Base-by-base conservation (phyloP, 495 filamentous ascomycete species). In the Aspergillus nanangensis region DNA sequence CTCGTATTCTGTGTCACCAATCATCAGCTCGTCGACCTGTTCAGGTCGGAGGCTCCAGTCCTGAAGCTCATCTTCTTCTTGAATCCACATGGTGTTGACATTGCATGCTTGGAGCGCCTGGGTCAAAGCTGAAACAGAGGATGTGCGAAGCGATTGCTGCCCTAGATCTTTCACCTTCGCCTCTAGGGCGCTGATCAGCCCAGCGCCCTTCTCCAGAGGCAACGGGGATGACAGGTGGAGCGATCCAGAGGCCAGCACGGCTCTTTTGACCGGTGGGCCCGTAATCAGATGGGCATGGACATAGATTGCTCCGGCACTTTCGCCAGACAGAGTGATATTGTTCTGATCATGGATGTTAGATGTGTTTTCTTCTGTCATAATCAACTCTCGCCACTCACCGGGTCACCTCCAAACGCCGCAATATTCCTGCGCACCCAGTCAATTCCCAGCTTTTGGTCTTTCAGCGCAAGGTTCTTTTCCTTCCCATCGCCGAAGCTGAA, bases 361-460 rank as follows among this genome's bases (percentile, higher is more conserved):
- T n/a, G 18, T 0, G 5, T 24, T 23, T 1, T 8, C 11, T 11
- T 5, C 3, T 22, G 20, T 10, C 5, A 3, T 19, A 1, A 39
- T 9, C 19, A 9, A 5, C 20, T 39, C 17, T 24, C 18, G 9
- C 13, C n/a, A 55, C 64, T 38, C 22, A 70, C 67, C 1, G 76
- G 73, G 54, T 88, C 79, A 24, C 84, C 85, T 37, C 84, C 85
- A 44, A 89, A 89, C 1, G 66, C 53, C 3, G 56, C 60, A 51
- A 80, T 78, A 52, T 80, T 76, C 38, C 69, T 70, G 32, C 74
- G 66, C 35, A 82, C 75, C 75, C 80, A 85, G 50, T 82, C 73
- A 14, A 84, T 71, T 3, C 74, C 81, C 57, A 84, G 70, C 18
- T 81, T 74, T 59, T 87, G 81, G 63, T 88, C 83, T 22, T 84